Evolutionary conservation across 768 basidiomycete genomes (phyloP), one percentile per base, ranked within the genome.

Genomic region (Leccinum ochraceum): DNA sequence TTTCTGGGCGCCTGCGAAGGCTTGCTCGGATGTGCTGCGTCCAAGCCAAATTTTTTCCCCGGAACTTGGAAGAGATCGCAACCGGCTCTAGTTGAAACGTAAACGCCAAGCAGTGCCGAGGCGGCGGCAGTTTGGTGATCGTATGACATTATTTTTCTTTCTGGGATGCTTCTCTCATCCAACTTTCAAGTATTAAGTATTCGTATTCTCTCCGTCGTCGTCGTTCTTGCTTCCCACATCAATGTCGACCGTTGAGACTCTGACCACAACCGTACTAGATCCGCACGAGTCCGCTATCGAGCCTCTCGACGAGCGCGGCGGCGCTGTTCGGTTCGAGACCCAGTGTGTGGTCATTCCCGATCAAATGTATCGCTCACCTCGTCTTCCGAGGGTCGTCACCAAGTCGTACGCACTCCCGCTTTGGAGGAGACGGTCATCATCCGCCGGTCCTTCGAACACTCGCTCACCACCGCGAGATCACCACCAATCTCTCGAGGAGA

Each of bases 281-380:
- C 42, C 22, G 11, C 22, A 50, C n/a, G 44, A 20, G 17, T 36
- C 57, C 28, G 24, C 58, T 39, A 2, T 60, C 26, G 65, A 63
- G 5, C 55, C 60, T n/a, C 28, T 63, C 55, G 67, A 63, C 24
- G 74, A 72, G 42, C 65, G 20, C 9, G 63, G 65, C 0, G 68
- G 74, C 59, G 68, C 67, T 24, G 90, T 92, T 4, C 82, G 90
- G 58, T 92, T 92, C 74, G 84, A 92, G 77, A 77, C 79, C 56
- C 81, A 87, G 67, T 92, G 90, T 60, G 77, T 89, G 4, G 81
- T 92, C 66, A 92, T 92, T 58, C 90, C 90, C n/a, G 83, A 88
- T 55, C 70, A 67, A 16, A 66, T 67, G 1, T 69, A 71, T 16
- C 74, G 75, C 54, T 46, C 44, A 20, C 74, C 77, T 4, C 82